Conservation (phyloP, 805 yeast species). For the Ogataea chonburiensis region DNA sequence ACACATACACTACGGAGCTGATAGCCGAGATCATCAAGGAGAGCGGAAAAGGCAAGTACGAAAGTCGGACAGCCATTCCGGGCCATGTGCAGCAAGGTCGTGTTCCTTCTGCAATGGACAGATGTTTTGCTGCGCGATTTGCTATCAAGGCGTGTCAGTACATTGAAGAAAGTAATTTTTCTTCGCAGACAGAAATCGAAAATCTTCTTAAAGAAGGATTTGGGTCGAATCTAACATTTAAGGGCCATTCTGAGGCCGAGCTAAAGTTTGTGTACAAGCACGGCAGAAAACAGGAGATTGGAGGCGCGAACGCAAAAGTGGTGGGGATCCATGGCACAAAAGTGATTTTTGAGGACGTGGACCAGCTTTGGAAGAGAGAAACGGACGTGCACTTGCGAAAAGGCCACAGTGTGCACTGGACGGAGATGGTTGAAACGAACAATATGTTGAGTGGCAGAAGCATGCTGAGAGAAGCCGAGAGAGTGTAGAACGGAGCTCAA, state of each 20-base stretch:
- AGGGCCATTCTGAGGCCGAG: slow-evolving; percentile 33
- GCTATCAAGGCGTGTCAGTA: slow-evolving; percentile 89
- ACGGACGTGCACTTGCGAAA: slow-evolving; percentile 63
- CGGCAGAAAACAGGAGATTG: slow-evolving; percentile 42
- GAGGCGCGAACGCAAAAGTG: slow-evolving; percentile 55
- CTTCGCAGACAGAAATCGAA: slow-evolving; percentile 15
- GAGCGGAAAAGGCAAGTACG: slow-evolving; percentile 66
- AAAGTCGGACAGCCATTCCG: slow-evolving; percentile 92
- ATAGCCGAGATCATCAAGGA: slow-evolving; percentile 83
- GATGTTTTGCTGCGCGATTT: slow-evolving; percentile 84
- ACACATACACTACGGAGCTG: slow-evolving; percentile 76
- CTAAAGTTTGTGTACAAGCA: slow-evolving; percentile 51
- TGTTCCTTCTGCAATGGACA: slow-evolving; percentile 89
- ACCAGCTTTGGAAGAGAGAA: slow-evolving; percentile 55
- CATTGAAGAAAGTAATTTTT: slow-evolving; percentile 54
- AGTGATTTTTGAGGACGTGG: slow-evolving; percentile 56
- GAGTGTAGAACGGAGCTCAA: background rate
- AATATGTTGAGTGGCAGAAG: slow-evolving; percentile 74
- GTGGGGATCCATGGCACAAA: slow-evolving; percentile 70
- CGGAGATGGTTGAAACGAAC: slow-evolving; percentile 52
- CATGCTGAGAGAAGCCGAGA: slow-evolving; percentile 39
- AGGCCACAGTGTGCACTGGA: slow-evolving; percentile 71
- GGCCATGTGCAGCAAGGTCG: slow-evolving; percentile 99
- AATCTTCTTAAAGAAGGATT: slow-evolving; percentile 22
- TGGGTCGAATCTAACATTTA: slow-evolving; percentile 22